Evolutionary conservation across 2,329 filamentous ascomycete genomes (phyloP), one percentile per base, ranked within the genome.

Genomic region (Phialemoniopsis sp.): DNA sequence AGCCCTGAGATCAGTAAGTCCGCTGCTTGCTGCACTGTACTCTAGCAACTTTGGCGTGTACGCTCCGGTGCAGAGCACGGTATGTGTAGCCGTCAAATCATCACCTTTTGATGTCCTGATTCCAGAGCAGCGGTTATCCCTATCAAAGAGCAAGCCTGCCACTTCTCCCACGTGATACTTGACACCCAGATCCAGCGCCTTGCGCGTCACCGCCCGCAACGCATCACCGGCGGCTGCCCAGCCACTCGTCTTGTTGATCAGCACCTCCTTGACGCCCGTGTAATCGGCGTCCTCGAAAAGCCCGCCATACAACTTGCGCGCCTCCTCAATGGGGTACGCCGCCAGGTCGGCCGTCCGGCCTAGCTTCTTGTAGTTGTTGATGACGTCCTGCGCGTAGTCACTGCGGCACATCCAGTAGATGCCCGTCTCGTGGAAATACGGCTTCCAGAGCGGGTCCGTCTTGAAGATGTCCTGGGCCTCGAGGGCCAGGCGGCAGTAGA

Each of bases 381-480:
- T 62, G 30, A 82, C 77, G 0, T 71, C 60, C 29, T 67, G 60
- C 0, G 72, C 68, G 39, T 76, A 67, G 39, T 73, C 65, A 40
- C 66, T 65, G 32, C 72, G 64, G 46, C 68, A 74, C 51, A 78
- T 70, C 61, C 67, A 76, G 40, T 78, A 69, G 60, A 81, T 75
- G 1, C 80, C 80, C 0, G 71, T 76, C 50, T 76, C 68, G 52
- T 82, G 74, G 51, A 80, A 84, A 40, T 68, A 72, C 3, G 65
- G 63, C 48, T 67, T 62, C 63, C 76, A 78, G 3, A 82, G 62
- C 1, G 78, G 73, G 38, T 80, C 73, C 1, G 58, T 61, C 39
- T 69, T 68, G 68, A 81, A 87, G 1, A 77, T 59, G 37, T 80
- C 73, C 50, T 82, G 78, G 0, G 83, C 78, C 59, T 87, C 80